phyloP scores from a whole-genome alignment of 192 early-diverging fungal species.

The Chytriomyces sp. region DNA sequence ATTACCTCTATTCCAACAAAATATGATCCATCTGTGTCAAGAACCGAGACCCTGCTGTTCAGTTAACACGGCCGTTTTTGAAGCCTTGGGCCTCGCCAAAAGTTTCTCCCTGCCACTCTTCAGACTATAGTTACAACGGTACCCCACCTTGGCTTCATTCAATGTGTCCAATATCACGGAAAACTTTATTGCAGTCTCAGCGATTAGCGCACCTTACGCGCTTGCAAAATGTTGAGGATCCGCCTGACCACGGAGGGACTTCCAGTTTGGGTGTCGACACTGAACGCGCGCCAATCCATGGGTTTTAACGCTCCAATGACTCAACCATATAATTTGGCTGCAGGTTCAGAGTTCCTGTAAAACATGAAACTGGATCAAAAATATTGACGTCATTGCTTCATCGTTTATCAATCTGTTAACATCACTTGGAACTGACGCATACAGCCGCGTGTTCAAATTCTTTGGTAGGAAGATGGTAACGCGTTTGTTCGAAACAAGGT shows the following conservation, averaged over 20 bases:
- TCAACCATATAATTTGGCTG: conserved; percentile 41
- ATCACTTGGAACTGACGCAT: too few relatives aligned
- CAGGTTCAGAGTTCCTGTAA: conserved; percentile 43
- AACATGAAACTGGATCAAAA: conserved; percentile 37
- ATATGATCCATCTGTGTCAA: background rate
- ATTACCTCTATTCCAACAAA: background rate
- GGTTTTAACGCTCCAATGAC: conserved; percentile 32
- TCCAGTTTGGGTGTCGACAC: background rate
- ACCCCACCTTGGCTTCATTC: background rate
- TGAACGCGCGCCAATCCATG: background rate
- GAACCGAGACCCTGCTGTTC: conserved; percentile 5
- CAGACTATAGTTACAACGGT: background rate
- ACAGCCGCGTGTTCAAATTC: conserved; percentile 19
- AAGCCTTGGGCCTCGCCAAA: conserved; percentile 3
- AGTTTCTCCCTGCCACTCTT: background rate
- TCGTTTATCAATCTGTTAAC: too few relatives aligned
- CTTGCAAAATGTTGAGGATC: background rate
- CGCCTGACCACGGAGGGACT: background rate
- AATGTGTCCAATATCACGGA: too few relatives aligned
- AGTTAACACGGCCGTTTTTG: conserved; percentile 8
- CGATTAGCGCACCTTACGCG: background rate
- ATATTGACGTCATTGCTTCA: too few relatives aligned
- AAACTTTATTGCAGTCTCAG: background rate
- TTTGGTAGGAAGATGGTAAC: background rate
- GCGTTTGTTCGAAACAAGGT: too few relatives aligned